Evolutionary conservation across 2,329 filamentous ascomycete genomes (phyloP).

Genomic region (Hyphodiscus sp.): DNA sequence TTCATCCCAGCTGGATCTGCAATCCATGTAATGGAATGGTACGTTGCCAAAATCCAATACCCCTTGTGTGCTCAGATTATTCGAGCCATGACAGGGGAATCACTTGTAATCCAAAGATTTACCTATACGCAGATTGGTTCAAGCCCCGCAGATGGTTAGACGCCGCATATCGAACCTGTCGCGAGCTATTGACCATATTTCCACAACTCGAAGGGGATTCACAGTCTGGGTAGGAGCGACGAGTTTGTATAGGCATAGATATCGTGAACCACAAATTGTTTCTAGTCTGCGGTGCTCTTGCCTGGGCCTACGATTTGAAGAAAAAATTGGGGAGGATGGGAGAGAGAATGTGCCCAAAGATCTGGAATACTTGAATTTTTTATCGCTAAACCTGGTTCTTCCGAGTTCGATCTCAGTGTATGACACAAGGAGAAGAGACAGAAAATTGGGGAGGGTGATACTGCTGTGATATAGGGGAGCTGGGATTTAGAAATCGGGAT

Average conservation of each 20-base stretch:
- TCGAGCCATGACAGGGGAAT: constrained; percentile 38
- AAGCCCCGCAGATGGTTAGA: constrained; percentile 58
- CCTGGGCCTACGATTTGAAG: constrained; percentile 43
- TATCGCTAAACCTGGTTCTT: constrained; percentile 45
- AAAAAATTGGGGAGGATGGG: constrained; percentile 17
- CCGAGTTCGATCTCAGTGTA: constrained; percentile 39
- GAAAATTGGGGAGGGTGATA: constrained; percentile 25
- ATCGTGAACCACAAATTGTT: constrained; percentile 56
- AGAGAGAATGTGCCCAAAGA: constrained; percentile 14
- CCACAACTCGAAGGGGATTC: constrained; percentile 59
- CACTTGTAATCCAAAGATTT: constrained; percentile 50
- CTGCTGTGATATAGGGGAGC: not conserved
- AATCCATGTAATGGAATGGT: constrained; percentile 46
- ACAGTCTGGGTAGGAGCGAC: constrained; percentile 58
- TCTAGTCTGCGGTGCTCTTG: constrained; percentile 39
- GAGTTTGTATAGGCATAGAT: constrained; percentile 55
- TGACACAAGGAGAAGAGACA: constrained; percentile 35
- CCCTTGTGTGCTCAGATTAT: not conserved
- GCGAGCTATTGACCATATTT: constrained; percentile 56
- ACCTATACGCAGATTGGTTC: constrained; percentile 58
- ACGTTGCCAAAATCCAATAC: constrained; percentile 14
- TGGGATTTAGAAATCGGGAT: not conserved
- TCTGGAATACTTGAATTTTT: constrained; percentile 18
- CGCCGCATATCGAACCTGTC: constrained; percentile 56
- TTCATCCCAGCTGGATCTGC: constrained; percentile 38